Conservation (phyloP, 108 stramenopile species). For the Discostella pseudostelligera region DNA sequence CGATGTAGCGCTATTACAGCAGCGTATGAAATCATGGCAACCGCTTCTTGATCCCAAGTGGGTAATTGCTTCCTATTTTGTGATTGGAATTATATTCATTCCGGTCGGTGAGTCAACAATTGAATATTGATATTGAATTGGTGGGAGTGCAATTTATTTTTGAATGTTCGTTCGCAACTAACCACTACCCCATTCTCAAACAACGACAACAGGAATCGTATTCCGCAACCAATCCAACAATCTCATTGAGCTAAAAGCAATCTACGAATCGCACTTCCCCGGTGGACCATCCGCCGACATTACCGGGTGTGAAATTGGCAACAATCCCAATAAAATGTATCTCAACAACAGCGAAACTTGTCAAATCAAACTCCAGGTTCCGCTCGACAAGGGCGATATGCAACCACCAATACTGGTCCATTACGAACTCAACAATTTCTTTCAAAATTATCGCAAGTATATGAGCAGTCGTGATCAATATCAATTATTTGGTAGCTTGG, state of each 20-base stretch:
- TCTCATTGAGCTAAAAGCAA: conserved; percentile 56
- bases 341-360: conserved; percentile 37
- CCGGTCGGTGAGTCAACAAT: conserved; percentile 72
- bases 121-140: conserved; percentile 5
- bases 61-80: conserved; percentile 76
- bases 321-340: conserved; percentile 48
- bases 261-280: conserved; percentile 53
- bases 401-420: conserved; percentile 90
- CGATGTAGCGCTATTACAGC: conserved; percentile 75
- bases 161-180: too few relatives aligned
- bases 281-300: conserved; percentile 30
- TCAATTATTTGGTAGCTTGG: conserved; percentile 26
- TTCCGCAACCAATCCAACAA: conserved; percentile 55
- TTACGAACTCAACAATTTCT: conserved; percentile 96
- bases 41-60: conserved; percentile 90
- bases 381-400: conserved; percentile 57
- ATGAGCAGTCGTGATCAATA: conserved; percentile 14
- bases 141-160: background rate
- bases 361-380: conserved; percentile 39
- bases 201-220: conserved; percentile 49
- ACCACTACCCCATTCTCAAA: background rate
- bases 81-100: conserved; percentile 83
- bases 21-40: conserved; percentile 91
- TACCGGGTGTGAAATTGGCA: conserved; percentile 44
- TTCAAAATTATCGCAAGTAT: conserved; percentile 94